phyloP scores from a whole-genome alignment of 352 stramenopile genomes.

The Phytophthora ohioensis region DNA sequence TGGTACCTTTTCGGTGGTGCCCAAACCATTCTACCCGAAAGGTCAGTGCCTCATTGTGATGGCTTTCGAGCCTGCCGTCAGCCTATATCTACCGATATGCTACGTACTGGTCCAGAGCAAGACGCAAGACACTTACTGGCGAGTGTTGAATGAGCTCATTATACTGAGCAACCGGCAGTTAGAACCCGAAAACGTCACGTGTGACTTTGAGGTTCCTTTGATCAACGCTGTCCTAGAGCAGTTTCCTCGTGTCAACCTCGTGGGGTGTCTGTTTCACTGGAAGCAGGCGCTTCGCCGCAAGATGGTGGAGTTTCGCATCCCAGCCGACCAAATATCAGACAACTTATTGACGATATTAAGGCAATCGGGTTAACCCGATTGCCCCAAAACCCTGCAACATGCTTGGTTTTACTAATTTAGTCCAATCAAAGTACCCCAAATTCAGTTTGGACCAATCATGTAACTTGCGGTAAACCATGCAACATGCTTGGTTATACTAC shows the following conservation, averaged over 20 bases:
- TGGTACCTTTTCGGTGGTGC: background rate
- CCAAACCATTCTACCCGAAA: background rate
- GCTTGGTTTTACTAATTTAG: too few relatives aligned
- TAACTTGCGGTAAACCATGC: too few relatives aligned
- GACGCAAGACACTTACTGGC: background rate
- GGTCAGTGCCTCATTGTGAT: slow-evolving; percentile 3
- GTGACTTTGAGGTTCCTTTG: background rate
- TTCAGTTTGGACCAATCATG: too few relatives aligned
- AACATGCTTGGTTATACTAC: too few relatives aligned
- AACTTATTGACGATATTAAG: background rate
- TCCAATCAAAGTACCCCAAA: too few relatives aligned
- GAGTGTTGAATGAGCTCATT: background rate
- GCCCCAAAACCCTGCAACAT: too few relatives aligned
- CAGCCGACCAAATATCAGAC: too few relatives aligned
- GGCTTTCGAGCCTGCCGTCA: background rate
- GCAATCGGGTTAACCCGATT: too few relatives aligned
- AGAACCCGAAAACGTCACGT: background rate
- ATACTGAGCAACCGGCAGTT: background rate
- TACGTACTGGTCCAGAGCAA: background rate
- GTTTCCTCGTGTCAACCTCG: background rate
- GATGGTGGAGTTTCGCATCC: too few relatives aligned
- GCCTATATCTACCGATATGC: background rate
- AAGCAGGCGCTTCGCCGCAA: background rate
- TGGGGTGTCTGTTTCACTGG: background rate
- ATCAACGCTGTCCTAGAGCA: background rate